phyloP scores from a whole-genome alignment of 2,329 filamentous ascomycete genomes.

The Thermoascus crustaceus region DNA sequence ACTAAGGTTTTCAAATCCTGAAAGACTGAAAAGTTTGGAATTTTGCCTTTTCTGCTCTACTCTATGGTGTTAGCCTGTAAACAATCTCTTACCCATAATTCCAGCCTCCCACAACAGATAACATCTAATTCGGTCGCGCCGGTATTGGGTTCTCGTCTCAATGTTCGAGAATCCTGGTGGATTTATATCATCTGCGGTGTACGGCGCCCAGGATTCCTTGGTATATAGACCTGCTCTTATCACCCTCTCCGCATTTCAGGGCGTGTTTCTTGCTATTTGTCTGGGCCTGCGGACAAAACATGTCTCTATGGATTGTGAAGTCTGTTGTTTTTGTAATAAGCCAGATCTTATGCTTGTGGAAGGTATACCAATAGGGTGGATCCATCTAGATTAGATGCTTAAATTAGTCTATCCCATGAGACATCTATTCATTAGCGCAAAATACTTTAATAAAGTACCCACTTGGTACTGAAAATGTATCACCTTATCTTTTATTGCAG shows the following conservation, averaged over 20 bases:
- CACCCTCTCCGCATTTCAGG: constrained; percentile 6
- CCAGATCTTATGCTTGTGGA: no score
- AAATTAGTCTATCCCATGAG: no score
- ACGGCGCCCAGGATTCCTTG: constrained; percentile 4
- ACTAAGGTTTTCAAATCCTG: background rate
- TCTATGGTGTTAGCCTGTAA: constrained; percentile 3
- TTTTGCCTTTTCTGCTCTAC: background rate
- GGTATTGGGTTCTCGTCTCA: constrained; percentile 4
- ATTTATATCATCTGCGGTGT: constrained; percentile 6
- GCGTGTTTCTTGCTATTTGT: constrained; percentile 1
- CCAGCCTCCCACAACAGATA: constrained; percentile 3
- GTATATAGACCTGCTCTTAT: constrained; percentile 7
- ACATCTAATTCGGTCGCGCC: constrained; percentile 4
- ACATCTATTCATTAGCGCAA: no score
- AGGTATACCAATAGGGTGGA: no score
- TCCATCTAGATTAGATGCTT: no score
- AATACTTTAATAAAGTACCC: no score
- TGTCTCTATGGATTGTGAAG: no score
- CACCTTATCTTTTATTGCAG: no score
- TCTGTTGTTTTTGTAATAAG: no score
- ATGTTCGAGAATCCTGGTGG: constrained; percentile 6
- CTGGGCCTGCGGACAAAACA: no score
- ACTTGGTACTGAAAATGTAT: no score
- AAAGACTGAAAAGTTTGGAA: background rate
- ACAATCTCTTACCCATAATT: constrained; percentile 4